phyloP scores from a whole-genome alignment of 2,329 filamentous ascomycete genomes.

The Phialocephala subalpina region DNA sequence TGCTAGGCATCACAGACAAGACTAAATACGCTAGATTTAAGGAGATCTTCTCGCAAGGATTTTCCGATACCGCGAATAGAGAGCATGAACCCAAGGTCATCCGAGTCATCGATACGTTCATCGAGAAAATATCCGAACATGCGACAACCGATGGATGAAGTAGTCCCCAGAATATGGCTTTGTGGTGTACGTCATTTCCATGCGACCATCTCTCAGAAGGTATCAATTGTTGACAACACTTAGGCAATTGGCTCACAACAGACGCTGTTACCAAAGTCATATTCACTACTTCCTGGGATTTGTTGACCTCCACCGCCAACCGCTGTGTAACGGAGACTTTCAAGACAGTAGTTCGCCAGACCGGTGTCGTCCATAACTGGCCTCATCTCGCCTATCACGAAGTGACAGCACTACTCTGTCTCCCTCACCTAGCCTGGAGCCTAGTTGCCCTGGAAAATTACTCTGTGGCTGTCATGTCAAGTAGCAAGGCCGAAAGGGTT shows the following conservation, averaged over 20 bases:
- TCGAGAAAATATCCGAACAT: conserved; percentile 22
- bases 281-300: conserved; percentile 32
- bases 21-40: conserved; percentile 68
- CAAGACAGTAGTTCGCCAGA: conserved; percentile 13
- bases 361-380: conserved; percentile 46
- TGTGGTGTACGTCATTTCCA: conserved; percentile 30
- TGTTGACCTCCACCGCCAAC: conserved; percentile 26
- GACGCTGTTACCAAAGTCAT: conserved; percentile 38
- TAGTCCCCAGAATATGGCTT: conserved; percentile 23
- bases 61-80: conserved; percentile 36
- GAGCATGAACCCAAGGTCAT: conserved; percentile 26
- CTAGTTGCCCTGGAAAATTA: background rate
- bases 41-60: conserved; percentile 40
- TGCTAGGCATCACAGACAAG: conserved; percentile 75
- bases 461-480: conserved; percentile 9
- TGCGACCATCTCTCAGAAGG: too few species aligned
- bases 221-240: conserved; percentile 12
- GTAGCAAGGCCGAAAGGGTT: conserved; percentile 38
- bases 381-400: conserved; percentile 69
- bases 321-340: conserved; percentile 16
- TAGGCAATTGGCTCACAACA: conserved; percentile 37
- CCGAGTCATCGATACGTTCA: conserved; percentile 21
- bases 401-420: conserved; percentile 71
- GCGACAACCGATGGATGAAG: conserved; percentile 15
- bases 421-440: conserved; percentile 21